phyloP scores from a whole-genome alignment of 2,329 filamentous ascomycete species.

The Colletotrichum orchidophilum region DNA sequence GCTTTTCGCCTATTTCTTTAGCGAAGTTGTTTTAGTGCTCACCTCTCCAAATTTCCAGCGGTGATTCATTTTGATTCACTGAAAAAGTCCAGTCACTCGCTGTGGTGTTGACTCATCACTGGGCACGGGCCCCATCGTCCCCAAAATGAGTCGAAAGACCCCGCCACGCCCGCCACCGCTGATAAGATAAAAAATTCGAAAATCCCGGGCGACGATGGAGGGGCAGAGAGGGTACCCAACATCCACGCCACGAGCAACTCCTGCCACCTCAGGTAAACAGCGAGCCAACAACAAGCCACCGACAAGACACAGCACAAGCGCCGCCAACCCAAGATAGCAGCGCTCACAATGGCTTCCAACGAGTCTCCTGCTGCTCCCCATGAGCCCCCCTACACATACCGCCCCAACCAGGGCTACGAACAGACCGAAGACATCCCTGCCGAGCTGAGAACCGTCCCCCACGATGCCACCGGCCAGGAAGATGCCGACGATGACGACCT shows the following conservation, averaged over 20 bases:
- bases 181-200: slow-evolving; percentile 34
- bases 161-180: slow-evolving; percentile 20
- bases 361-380: slow-evolving; percentile 52
- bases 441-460: slow-evolving; percentile 21
- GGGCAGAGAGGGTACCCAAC: slow-evolving; percentile 20
- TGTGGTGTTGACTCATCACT: slow-evolving; percentile 26
- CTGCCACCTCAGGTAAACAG: not conserved
- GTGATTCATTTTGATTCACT: slow-evolving; percentile 12
- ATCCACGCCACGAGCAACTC: not conserved
- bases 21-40: not conserved
- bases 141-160: slow-evolving; percentile 4
- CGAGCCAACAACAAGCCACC: not conserved
- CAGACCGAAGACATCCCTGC: slow-evolving; percentile 41
- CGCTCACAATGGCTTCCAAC: slow-evolving; percentile 22
- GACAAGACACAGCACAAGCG: not conserved
- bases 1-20: not conserved
- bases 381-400: slow-evolving; percentile 55
- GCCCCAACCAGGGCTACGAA: slow-evolving; percentile 54
- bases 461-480: slow-evolving; percentile 5
- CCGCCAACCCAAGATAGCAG: not conserved
- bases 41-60: not conserved
- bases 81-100: not conserved
- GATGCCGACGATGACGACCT: slow-evolving; percentile 48
- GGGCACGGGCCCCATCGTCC: not conserved
- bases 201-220: slow-evolving; percentile 19